These are phyloP conservation scores for Ulmus americana DNA, from an alignment of 331 rosid species.

Conservation along the genomic window DNA sequence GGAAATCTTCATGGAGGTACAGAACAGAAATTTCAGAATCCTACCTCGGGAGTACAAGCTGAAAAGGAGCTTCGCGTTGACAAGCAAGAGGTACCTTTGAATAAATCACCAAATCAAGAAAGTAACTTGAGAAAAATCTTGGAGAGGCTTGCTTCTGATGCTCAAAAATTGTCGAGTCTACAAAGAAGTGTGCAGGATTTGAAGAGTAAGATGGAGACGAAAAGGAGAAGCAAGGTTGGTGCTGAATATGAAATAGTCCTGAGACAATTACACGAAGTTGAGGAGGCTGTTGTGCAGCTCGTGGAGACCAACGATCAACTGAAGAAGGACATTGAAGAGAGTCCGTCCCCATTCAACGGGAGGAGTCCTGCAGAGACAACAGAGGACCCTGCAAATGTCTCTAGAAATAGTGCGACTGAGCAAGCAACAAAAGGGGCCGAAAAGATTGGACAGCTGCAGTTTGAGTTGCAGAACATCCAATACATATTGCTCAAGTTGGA, in stretches of 20 bases:
- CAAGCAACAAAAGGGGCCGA: constrained; percentile 66
- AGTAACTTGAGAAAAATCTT: constrained; percentile 53
- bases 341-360: constrained; percentile 32
- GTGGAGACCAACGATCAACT: constrained; percentile 44
- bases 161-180: constrained; percentile 56
- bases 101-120: constrained; percentile 34
- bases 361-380: constrained; percentile 41
- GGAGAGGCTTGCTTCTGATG: constrained; percentile 75
- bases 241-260: constrained; percentile 62
- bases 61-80: constrained; percentile 79
- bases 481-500: constrained; percentile 59
- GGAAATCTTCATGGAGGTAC: constrained; percentile 29
- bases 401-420: constrained; percentile 39
- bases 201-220: constrained; percentile 56
- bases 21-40: constrained; percentile 24
- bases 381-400: constrained; percentile 34
- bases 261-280: constrained; percentile 66
- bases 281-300: constrained; percentile 57
- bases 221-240: constrained; percentile 42
- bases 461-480: constrained; percentile 85
- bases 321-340: constrained; percentile 50
- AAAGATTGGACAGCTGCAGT: constrained; percentile 78
- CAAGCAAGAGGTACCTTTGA: constrained; percentile 47
- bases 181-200: constrained; percentile 56
- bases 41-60: constrained; percentile 44